Evolutionary conservation across 1,139 yeast species (phyloP).

Genomic region (Suhomyces terraborum): DNA sequence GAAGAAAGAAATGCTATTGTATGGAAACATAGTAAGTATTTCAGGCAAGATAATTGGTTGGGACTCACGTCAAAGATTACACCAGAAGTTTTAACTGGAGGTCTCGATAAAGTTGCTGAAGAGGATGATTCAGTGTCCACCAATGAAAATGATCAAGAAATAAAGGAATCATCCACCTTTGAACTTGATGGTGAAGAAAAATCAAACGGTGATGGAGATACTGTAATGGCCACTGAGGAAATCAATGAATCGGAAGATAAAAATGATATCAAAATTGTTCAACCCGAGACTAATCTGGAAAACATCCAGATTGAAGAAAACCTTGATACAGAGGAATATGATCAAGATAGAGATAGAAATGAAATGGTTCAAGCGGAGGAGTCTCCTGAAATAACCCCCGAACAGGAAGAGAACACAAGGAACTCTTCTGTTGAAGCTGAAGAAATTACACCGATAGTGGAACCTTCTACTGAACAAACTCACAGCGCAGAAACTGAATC

Average conservation of each 20-base stretch:
- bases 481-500: neutral
- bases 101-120: neutral
- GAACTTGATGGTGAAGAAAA: neutral
- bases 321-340: too few relatives aligned
- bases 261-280: too few relatives aligned
- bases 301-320: neutral
- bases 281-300: too few relatives aligned
- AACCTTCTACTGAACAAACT: neutral
- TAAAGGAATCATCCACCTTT: neutral
- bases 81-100: slow-evolving; percentile 19
- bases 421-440: neutral
- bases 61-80: slow-evolving; percentile 17
- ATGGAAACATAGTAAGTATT: slow-evolving; percentile 35
- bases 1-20: slow-evolving; percentile 31
- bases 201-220: too few relatives aligned
- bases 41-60: slow-evolving; percentile 23
- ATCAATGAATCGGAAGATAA: too few relatives aligned
- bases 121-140: slow-evolving; percentile 8
- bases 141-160: neutral
- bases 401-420: too few relatives aligned
- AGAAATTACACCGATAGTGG: slow-evolving; percentile 2
- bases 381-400: too few relatives aligned
- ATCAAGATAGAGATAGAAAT: too few relatives aligned
- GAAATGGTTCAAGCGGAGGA: too few relatives aligned
- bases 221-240: too few relatives aligned